Base-by-base conservation (phyloP, 805 yeast species). In the Candida ulmi region DNA sequence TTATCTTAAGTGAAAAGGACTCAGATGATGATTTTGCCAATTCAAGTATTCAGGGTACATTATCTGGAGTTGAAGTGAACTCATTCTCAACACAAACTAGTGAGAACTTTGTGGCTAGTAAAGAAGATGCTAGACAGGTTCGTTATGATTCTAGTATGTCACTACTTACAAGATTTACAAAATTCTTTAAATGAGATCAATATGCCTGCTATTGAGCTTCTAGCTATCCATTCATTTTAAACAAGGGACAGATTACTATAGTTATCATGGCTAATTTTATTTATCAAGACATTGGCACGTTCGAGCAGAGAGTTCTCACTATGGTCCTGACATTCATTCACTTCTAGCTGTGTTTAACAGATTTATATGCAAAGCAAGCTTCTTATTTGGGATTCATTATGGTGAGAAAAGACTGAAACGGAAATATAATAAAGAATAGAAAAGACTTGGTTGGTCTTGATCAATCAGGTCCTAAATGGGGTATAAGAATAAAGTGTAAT, bases 91-190 rank as follows among this genome's bases (percentile, higher is more conserved):
- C 23, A 17, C 41, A 31, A 19, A n/a, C 12, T 12, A 24, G 13
- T 5, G 28, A 17, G 11, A 44, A 32, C 23, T 17, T 50, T 9
- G 47, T 44, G 16, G 43, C 37, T 30, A 36, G 45, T 24, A 48
- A 43, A 26, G 50, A 50, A 35, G 53, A 50, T 4, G 43, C 40
- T 23, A 33, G 55, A n/a, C 51, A 49, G 35, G 40, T 42, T 16
- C 38, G 51, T 16, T 53, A 54, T 21, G 49, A 44, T 35, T 40
- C 50, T 13, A 47, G 55, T 13, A 50, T 52, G 57, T 52, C 57
- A 4, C 21, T 54, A 13, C 36, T 54, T 24, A 42, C 45, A n/a
- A 48, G 47, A 32, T 51, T 54, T 40, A 52, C 56, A 3, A 46
- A 43, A 35, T 49, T 43, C 38, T 52, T 54, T 44, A 54, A 52